Percentiles rank a stretch among this genome's conserved stretches.
Conservation (phyloP, 352 stramenopile genomes). For the Thraustotheca clavata region DNA sequence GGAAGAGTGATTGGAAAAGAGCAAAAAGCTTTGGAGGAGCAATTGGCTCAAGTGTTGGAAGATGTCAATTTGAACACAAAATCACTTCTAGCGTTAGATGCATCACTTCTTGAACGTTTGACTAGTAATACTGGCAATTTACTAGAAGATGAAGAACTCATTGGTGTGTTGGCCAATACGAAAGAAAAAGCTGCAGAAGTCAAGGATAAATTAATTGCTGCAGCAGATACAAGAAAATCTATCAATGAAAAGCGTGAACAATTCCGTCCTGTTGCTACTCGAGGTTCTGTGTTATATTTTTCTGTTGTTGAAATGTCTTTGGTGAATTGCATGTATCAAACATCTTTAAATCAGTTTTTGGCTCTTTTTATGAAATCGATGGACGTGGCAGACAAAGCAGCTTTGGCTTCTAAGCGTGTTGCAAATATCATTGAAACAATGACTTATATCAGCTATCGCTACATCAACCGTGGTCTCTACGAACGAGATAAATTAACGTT, state of each 20-base stretch:
- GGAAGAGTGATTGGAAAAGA: conserved; percentile 97
- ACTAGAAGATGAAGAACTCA: conserved; percentile 98
- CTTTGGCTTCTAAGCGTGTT: conserved; percentile 96
- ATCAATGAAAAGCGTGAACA: conserved; percentile 99
- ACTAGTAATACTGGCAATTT: conserved; percentile 97
- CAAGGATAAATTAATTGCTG: conserved; percentile 95
- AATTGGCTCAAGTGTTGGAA: conserved; percentile 97
- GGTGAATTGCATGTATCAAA: conserved; percentile 99
- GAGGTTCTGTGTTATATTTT: conserved; percentile 97
- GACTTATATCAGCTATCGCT: conserved; percentile 98
- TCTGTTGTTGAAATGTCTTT: conserved; percentile 97
- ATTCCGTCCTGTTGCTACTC: conserved; percentile 95
- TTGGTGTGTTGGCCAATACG: conserved; percentile 95
- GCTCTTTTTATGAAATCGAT: conserved; percentile 97
- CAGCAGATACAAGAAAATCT: conserved; percentile 93
- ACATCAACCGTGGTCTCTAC: conserved; percentile 98
- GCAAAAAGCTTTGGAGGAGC: conserved; percentile 96
- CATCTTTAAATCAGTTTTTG: conserved; percentile 96
- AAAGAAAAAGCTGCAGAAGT: conserved; percentile 98
- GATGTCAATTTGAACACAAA: conserved; percentile 99
- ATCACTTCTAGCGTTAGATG: conserved; percentile 92
- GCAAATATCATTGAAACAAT: conserved; percentile 99
- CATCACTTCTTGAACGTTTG: conserved; percentile 92
- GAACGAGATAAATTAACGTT: conserved; percentile 98
- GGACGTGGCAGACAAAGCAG: conserved; percentile 94